Evolutionary conservation across 768 basidiomycete species (phyloP).

Genomic region (Dentipellis sp.): DNA sequence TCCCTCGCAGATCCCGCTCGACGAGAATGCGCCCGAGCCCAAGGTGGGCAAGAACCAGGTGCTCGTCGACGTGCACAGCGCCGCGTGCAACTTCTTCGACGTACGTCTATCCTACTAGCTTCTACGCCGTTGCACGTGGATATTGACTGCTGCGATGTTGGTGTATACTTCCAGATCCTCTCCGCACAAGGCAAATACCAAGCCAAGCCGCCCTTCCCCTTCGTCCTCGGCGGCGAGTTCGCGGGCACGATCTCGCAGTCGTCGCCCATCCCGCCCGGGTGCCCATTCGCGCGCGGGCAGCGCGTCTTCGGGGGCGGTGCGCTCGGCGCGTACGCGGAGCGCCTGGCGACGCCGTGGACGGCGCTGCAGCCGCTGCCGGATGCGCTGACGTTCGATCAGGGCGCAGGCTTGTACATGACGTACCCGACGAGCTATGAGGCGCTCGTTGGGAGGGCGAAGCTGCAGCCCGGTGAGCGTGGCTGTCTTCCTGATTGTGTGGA

Average conservation of each 20-base stretch:
- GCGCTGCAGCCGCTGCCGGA: slow-evolving; percentile 61
- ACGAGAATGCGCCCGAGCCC: slow-evolving; percentile 31
- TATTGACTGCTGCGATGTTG: no score
- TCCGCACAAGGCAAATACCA: slow-evolving; percentile 91
- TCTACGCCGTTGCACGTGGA: neutral
- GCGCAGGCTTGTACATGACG: slow-evolving; percentile 80
- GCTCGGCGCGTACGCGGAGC: slow-evolving; percentile 78
- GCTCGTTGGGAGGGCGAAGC: slow-evolving; percentile 72
- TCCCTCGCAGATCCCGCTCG: slow-evolving; percentile 31
- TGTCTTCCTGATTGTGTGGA: neutral
- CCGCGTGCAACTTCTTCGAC: slow-evolving; percentile 43
- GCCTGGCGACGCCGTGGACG: slow-evolving; percentile 44
- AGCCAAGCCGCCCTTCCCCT: slow-evolving; percentile 73
- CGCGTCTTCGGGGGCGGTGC: slow-evolving; percentile 74
- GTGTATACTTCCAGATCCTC: slow-evolving; percentile 42
- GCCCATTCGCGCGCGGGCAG: slow-evolving; percentile 73
- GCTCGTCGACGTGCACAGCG: slow-evolving; percentile 43
- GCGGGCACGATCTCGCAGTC: slow-evolving; percentile 62
- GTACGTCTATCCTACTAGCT: slow-evolving; percentile 13
- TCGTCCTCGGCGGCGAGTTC: slow-evolving; percentile 79
- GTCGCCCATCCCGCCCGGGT: slow-evolving; percentile 74
- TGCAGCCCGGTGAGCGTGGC: slow-evolving; percentile 57
- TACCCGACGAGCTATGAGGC: slow-evolving; percentile 94
- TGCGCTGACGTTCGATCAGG: slow-evolving; percentile 74
- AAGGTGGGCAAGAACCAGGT: slow-evolving; percentile 28